Percentiles rank a stretch among this genome's conserved stretches.
phyloP scores from a whole-genome alignment of 192 early-diverging fungal genomes.

The Coemansia sp. region DNA sequence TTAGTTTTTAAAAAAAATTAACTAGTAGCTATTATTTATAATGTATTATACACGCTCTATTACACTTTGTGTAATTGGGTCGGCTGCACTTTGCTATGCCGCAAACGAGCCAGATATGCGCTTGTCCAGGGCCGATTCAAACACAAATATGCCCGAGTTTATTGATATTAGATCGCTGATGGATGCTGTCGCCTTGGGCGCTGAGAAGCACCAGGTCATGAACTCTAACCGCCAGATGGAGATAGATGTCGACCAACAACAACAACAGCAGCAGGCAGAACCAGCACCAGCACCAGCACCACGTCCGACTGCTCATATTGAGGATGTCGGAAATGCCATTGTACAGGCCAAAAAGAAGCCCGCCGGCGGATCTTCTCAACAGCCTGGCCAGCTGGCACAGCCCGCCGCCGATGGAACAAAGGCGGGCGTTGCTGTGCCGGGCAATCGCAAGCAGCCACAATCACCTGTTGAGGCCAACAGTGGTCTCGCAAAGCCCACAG shows the following conservation, averaged over 20 bases:
- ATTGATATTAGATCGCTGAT: constrained; percentile 12
- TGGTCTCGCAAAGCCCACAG: not conserved
- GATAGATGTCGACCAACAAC: not conserved
- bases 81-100: not conserved
- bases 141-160: constrained; percentile 19
- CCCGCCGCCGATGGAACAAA: not conserved
- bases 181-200: too few relatives aligned
- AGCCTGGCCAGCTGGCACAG: not conserved
- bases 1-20: not conserved
- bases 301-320: constrained; percentile 21
- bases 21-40: not conserved
- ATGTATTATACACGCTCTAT: not conserved
- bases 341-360: not conserved
- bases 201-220: too few relatives aligned
- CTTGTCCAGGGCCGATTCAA: constrained; percentile 12
- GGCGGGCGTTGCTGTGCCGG: not conserved
- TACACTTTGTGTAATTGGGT: not conserved
- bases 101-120: not conserved
- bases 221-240: too few relatives aligned
- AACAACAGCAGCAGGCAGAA: not conserved
- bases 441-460: not conserved
- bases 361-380: not conserved
- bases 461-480: not conserved
- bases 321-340: constrained; percentile 1
- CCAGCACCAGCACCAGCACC: not conserved